Base-by-base conservation (phyloP, 169 alveolate genomes). In the Plasmodium gallinaceum region DNA sequence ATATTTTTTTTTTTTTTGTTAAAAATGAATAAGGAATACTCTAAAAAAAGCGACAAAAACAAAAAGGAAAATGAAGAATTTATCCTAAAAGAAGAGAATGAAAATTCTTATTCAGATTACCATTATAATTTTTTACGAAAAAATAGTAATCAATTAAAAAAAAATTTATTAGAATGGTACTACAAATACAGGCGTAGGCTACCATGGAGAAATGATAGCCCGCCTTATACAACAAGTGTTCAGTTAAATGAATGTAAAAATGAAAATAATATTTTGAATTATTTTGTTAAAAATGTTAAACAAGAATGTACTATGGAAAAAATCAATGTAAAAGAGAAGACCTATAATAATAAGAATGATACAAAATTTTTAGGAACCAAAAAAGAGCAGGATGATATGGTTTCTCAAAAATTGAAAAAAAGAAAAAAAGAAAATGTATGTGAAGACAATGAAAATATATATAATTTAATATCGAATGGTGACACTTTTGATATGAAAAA, bases 181-280 rank as follows among this genome's bases (percentile, higher is more conserved):
- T 54, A 68, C 48, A 80, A 80, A 66, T 65, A 80, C 39, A 52
- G 90, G 60, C 26, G 90, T 9, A 80, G 54, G 37, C 20, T 80
- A n/a, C 90, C 90, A 68, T 80, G 90, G 90, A 70, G 90, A 70
- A 69, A 69, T 80, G 90, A 80, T 45, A 62, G 39, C 51, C 90
- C 90, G 24, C 90, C 90, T 14, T 80, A 66, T 51, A 68, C 83
- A 22, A 80, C 90, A 22, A 68, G 62, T 26, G 80, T 80, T 42
- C 74, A 80, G 46, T 16, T 80, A 46, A 7, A 52, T 57, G 80
- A 45, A 12, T 6, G 51, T 7, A 68, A 45, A 45, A 64, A 43
- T 9, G 51, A 62, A 58, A 62, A 39, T 7, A 80, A 80, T 68
- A 80, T 80, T 39, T 24, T 78, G 32, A 48, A 32, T 12, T 80